phyloP scores from a whole-genome alignment of 1,284 basidiomycete genomes.

The Marasmius oreades region DNA sequence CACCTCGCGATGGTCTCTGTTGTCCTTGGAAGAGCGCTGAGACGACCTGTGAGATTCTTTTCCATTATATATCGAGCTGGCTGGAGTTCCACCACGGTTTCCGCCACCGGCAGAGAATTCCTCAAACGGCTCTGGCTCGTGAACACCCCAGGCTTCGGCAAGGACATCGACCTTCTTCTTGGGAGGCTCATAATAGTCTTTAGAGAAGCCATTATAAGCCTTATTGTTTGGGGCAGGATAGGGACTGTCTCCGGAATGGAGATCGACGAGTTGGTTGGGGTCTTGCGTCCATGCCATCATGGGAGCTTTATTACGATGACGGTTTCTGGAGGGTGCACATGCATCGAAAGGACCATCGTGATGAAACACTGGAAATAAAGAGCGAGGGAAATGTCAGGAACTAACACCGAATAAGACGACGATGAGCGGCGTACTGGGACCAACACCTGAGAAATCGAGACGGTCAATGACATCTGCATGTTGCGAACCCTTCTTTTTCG shows the following conservation, averaged over 20 bases:
- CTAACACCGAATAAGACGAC: constrained; percentile 14
- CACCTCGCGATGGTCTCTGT: constrained; percentile 41
- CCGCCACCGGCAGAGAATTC: constrained; percentile 80
- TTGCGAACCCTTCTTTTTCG: constrained; percentile 65
- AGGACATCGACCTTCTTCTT: constrained; percentile 79
- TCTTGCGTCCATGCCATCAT: constrained; percentile 71
- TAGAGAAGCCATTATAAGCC: constrained; percentile 40
- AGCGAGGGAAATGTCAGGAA: constrained; percentile 15
- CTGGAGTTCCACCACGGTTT: constrained; percentile 53
- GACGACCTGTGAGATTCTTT: constrained; percentile 37
- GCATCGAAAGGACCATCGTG: constrained; percentile 88
- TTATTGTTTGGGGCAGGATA: constrained; percentile 47
- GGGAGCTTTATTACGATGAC: constrained; percentile 71
- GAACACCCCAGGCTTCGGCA: constrained; percentile 84
- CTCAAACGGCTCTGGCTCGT: constrained; percentile 83
- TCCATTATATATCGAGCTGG: constrained; percentile 62
- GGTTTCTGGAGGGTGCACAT: constrained; percentile 82
- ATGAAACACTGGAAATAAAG: constrained; percentile 63
- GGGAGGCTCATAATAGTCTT: constrained; percentile 52
- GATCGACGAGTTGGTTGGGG: constrained; percentile 37
- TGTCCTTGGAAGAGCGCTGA: constrained; percentile 33
- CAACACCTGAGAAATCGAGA: constrained; percentile 64
- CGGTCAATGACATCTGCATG: constrained; percentile 68
- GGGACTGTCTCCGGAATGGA: constrained; percentile 37
- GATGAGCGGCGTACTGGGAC: constrained; percentile 50